phyloP scores from a whole-genome alignment of 176 grass and related monocot species.

The maize (Zea mays) region DNA sequence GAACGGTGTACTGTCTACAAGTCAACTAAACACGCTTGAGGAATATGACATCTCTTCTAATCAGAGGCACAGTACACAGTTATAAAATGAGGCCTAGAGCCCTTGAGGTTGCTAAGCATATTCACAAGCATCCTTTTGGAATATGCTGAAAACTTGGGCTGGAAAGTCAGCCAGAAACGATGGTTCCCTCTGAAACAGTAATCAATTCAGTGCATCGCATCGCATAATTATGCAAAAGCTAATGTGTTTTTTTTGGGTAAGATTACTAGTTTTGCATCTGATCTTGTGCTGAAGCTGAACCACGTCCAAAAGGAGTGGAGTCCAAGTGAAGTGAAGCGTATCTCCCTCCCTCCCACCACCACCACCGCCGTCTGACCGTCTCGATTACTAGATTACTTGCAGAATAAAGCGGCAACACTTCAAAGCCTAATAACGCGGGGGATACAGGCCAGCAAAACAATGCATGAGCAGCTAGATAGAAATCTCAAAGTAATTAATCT shows the following conservation, averaged over 20 bases:
- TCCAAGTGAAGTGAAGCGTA: slow-evolving; percentile 34
- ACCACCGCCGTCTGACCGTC: slow-evolving; percentile 10
- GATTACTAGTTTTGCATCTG: slow-evolving; percentile 21
- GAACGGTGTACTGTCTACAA: background rate
- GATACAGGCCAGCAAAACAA: slow-evolving; percentile 14
- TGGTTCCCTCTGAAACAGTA: slow-evolving; percentile 7
- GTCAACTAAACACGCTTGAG: slow-evolving; percentile 23
- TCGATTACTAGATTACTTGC: slow-evolving; percentile 2
- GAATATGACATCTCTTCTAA: slow-evolving; percentile 39
- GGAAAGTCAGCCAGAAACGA: slow-evolving; percentile 7
- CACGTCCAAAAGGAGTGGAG: slow-evolving; percentile 38
- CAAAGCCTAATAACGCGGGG: slow-evolving; percentile 19
- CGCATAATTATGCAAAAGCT: slow-evolving; percentile 16
- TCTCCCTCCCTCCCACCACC: slow-evolving; percentile 9
- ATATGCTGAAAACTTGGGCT: slow-evolving; percentile 33
- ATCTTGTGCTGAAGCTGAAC: slow-evolving; percentile 18
- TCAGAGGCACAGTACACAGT: background rate
- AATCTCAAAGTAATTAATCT: slow-evolving; percentile 27
- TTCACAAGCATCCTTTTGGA: slow-evolving; percentile 34
- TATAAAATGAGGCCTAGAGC: background rate
- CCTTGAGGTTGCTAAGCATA: slow-evolving; percentile 25
- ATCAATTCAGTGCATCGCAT: slow-evolving; percentile 6
- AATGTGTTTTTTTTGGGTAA: background rate
- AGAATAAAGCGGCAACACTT: slow-evolving; percentile 31
- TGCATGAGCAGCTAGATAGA: slow-evolving; percentile 31